Base-by-base conservation (phyloP, 2,329 filamentous ascomycete genomes). In the Beauveria australis region DNA sequence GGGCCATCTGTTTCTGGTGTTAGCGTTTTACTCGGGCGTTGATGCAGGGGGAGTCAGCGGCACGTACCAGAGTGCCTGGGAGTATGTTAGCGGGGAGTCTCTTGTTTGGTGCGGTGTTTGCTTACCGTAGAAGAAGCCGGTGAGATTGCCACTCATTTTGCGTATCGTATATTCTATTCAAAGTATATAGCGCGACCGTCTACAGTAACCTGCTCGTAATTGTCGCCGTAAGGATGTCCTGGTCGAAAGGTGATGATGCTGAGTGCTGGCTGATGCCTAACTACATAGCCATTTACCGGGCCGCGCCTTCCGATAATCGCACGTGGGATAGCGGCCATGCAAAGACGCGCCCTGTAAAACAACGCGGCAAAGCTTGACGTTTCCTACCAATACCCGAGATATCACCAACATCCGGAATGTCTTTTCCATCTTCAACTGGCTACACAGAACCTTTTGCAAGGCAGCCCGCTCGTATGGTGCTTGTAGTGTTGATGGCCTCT, bases 1-100 rank as follows among this genome's bases (percentile, higher is more conserved):
- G 85, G n/a, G 88, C 89, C 92, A 97, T 97, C 76, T 78, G 52
- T 7, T 9, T 1, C 16, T 41, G 19, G 30, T 57, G 63, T 69
- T 62, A 51, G 53, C 6, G 12, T 1, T 9, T 9, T 10, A 4
- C 28, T 41, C 33, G 2, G 33, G 14, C 33, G 10, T 7, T 10
- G 41, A 26, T 3, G 43, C 5, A 2, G 54, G 14, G 5, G 18
- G 33, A 37, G 5, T 18, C 18, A 24, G 49, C 47, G 18, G 9
- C 51, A 48, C 65, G 46, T 68, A 76, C 74, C 69, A 76, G 64
- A 33, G 74, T 76, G 61, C 74, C 74, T 71, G 44, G 22, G 9
- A 5, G 10, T 3, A 3, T 43, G 52, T 33, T 52, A 59, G 44
- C 53, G 55, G 63, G 53, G 64, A 59, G 9, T 22, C 18, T 33